Evolutionary conservation across 352 stramenopile species (phyloP), one percentile per base, ranked within the genome.

Genomic region (Pythium scleroteichum): DNA sequence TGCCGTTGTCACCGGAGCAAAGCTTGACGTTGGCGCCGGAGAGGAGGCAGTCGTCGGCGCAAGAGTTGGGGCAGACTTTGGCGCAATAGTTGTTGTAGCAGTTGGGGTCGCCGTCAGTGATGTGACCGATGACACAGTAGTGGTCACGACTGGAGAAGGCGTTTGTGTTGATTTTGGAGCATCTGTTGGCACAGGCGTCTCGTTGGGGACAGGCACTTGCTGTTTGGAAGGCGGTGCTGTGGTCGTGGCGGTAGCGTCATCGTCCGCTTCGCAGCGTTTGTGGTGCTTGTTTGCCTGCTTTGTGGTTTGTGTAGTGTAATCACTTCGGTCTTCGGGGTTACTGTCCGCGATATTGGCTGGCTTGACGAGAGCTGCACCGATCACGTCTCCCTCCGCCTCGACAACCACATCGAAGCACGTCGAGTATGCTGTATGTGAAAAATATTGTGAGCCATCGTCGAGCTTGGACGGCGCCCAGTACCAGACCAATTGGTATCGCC

Each of bases 401-500:
- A 68, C 29, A 46, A 62, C 47, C 12, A 72, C 58, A 53, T 72
- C 65, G n/a, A 73, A 73, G 56, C 66, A 73, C 2, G 54, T 55
- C 14, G 61, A 47, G 56, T 64, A 73, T 6, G 60, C 44, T 3
- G 24, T 33, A 35, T 19, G 19, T 29, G 8, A 64, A 26, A 63
- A 27, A 14, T 38, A 49, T 12, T 16, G 26, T 16, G 26, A 40
- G 39, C 26, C 49, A 5, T 16, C 50, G 38, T 58, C 59, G 1
- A 33, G 7, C 1, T 55, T 49, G 16, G 32, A 44, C 24, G 26
- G 22, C 26, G 46, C 73, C 70, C 73, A 81, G 24, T 58, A 69
- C 73, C 73, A 81, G 22, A 81, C 64, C 27, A 81, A 68, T 52
- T 69, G 64, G 29, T 79, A 73, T 26, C 26, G 32, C 1, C 73